Percentiles rank a stretch among this genome's conserved stretches.
These are phyloP conservation scores for Prunus kanzakura DNA, from an alignment of 306 rosid genomes.

Conservation along the genomic window DNA sequence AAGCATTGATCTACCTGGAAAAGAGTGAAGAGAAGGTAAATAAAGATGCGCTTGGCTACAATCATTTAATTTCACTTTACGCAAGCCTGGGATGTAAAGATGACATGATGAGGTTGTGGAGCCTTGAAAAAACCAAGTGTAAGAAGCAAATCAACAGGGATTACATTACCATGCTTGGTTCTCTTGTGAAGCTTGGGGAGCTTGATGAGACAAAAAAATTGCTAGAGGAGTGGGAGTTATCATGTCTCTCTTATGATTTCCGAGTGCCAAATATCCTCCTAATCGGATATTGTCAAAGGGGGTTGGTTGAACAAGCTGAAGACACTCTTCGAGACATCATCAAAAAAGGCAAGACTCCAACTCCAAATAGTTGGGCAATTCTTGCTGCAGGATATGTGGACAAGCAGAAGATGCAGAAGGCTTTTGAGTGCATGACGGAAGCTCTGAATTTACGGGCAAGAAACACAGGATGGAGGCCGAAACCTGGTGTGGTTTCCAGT, in stretches of 20 bases:
- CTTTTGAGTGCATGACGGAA: constrained; percentile 53
- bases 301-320: constrained; percentile 52
- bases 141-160: constrained; percentile 62
- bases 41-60: constrained; percentile 40
- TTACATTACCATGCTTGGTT: constrained; percentile 60
- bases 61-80: constrained; percentile 54
- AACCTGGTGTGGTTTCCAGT: constrained; percentile 34
- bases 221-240: constrained; percentile 61
- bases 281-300: constrained; percentile 40
- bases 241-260: constrained; percentile 52
- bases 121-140: constrained; percentile 44
- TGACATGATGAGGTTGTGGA: constrained; percentile 61
- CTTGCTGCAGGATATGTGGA: constrained; percentile 55
- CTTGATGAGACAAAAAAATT: constrained; percentile 46
- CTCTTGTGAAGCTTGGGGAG: constrained; percentile 59
- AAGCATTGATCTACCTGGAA: constrained; percentile 46
- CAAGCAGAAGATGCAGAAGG: constrained; percentile 62
- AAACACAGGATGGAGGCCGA: constrained; percentile 67
- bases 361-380: constrained; percentile 72
- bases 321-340: constrained; percentile 32
- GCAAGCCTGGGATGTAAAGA: constrained; percentile 45
- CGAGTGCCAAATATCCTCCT: constrained; percentile 57
- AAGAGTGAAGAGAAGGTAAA: constrained; percentile 57
- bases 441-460: constrained; percentile 39
- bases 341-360: constrained; percentile 53